A percentile compares a stretch with the other conserved stretches of the same genome.
Conservation (phyloP, 2,329 filamentous ascomycete species). For the Diaporthe caulivora region DNA sequence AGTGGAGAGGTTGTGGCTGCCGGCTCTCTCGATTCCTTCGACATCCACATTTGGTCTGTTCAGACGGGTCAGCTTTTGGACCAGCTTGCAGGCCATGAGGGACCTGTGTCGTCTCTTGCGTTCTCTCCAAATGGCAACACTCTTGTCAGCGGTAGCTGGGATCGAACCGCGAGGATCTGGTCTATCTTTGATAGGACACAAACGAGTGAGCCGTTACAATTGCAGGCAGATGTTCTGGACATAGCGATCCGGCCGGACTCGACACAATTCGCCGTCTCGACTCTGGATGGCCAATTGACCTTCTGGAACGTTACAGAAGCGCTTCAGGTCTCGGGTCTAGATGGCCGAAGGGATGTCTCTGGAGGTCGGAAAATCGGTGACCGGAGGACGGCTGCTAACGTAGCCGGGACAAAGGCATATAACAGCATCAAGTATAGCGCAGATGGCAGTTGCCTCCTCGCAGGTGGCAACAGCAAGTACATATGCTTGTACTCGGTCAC, state of each 20-base stretch:
- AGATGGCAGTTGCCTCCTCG: slow-evolving; percentile 90
- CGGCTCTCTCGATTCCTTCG: slow-evolving; percentile 94
- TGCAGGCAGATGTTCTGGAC: slow-evolving; percentile 90
- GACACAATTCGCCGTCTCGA: slow-evolving; percentile 90
- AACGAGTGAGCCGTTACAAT: slow-evolving; percentile 91
- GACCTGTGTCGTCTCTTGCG: slow-evolving; percentile 87
- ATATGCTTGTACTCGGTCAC: slow-evolving; percentile 97
- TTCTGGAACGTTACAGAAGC: slow-evolving; percentile 96
- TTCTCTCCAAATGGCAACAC: slow-evolving; percentile 89
- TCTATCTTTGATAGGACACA: slow-evolving; percentile 94
- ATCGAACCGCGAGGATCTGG: slow-evolving; percentile 95
- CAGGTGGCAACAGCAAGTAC: slow-evolving; percentile 97
- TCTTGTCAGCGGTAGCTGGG: slow-evolving; percentile 95
- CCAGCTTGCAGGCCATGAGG: slow-evolving; percentile 91
- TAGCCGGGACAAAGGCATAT: slow-evolving; percentile 90
- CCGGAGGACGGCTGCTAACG: slow-evolving; percentile 90
- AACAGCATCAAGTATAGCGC: slow-evolving; percentile 90
- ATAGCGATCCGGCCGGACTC: slow-evolving; percentile 92
- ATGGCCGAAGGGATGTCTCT: slow-evolving; percentile 91
- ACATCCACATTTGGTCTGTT: slow-evolving; percentile 98
- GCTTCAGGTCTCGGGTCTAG: slow-evolving; percentile 85
- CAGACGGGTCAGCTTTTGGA: slow-evolving; percentile 97
- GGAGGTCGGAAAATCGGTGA: slow-evolving; percentile 91
- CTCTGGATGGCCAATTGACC: slow-evolving; percentile 90
- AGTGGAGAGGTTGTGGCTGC: slow-evolving; percentile 97